Base-by-base conservation (phyloP, 2,329 filamentous ascomycete genomes). In the Zymoseptoria passerinii region DNA sequence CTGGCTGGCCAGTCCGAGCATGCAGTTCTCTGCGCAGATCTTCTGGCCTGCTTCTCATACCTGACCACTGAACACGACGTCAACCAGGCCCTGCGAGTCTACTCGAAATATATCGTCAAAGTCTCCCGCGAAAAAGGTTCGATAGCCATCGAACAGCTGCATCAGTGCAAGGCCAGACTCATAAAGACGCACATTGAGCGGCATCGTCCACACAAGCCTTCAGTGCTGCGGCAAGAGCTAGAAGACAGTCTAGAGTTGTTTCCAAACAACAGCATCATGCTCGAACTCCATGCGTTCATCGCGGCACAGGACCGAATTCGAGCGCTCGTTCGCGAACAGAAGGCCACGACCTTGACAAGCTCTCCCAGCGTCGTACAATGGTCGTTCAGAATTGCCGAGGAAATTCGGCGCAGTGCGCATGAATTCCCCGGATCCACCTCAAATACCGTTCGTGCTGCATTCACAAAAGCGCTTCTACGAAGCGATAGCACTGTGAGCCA, bases 261-360 rank as follows among this genome's bases (percentile, higher is more conserved):
- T 70, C 90, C 91, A 0, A 77, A 78, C 53, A 96, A 96, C 74
- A 88, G 84, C 1, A 78, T 90, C 5, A 86, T 96, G 61, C 79
- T 95, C 1, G 78, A 81, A 1, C 75, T 94, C 0, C 87, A 87
- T 63, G 81, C 85, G n/a, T 88, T 86, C 78, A 85, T 89, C 61
- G 86, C 92, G 69, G 79, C 83, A 1, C 83, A 90, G 61, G 89
- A 95, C 65, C 87, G 89, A 18, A 83, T 95, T 19, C 84, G 88
- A n/a, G 78, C 81, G 5, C 74, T 89, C 8, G 75, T 92, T 9
- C 73, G 80, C 19, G 71, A 75, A 27, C 70, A 27, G 18, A 23
- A 19, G 5, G 18, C 20, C 4, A 9, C 18, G 6, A 67, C 66
- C 4, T 53, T 64, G 2, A 69, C 73, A 20, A 73, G 70, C 2